Conservation (phyloP, 2,329 filamentous ascomycete genomes). For the Aspergillus amoenus region DNA sequence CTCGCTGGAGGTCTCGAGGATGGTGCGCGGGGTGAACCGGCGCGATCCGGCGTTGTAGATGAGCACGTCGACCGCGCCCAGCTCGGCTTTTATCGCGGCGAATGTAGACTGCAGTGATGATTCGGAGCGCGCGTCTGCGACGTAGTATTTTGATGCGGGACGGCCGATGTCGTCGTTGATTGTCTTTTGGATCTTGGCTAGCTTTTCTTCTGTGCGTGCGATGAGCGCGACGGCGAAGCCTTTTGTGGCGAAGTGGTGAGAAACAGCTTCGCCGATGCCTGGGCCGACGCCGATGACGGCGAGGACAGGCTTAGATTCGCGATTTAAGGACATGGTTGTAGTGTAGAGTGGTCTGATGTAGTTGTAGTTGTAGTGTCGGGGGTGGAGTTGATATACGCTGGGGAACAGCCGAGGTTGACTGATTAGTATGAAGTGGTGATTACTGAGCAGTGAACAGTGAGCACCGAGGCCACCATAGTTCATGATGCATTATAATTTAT, state of each 20-base stretch:
- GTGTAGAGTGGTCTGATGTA: neutral
- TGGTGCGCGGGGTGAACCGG: constrained; percentile 13
- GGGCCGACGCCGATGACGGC: constrained; percentile 19
- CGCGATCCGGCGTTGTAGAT: constrained; percentile 19
- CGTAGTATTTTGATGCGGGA: constrained; percentile 10
- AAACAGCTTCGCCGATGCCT: constrained; percentile 17
- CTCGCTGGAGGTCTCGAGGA: constrained; percentile 13
- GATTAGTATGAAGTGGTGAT: neutral
- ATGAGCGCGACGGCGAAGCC: constrained; percentile 18
- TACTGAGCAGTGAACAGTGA: too few relatives aligned
- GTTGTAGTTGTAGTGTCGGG: neutral
- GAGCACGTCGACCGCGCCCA: constrained; percentile 15
- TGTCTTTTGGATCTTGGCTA: constrained; percentile 9
- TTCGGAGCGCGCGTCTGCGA: constrained; percentile 14
- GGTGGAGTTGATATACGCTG: neutral
- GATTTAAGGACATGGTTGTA: constrained; percentile 13
- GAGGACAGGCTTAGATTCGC: constrained; percentile 10
- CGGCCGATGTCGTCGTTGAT: constrained; percentile 12
- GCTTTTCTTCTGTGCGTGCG: constrained; percentile 15
- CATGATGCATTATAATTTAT: too few relatives aligned
- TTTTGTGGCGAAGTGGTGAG: constrained; percentile 15
- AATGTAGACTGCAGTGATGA: constrained; percentile 10
- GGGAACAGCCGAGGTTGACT: neutral
- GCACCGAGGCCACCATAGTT: too few relatives aligned
- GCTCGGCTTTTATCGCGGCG: constrained; percentile 10